Evolutionary conservation across 257 asterid genomes (phyloP), one percentile per base, ranked within the genome.

Genomic region (Primulina tabacum): DNA sequence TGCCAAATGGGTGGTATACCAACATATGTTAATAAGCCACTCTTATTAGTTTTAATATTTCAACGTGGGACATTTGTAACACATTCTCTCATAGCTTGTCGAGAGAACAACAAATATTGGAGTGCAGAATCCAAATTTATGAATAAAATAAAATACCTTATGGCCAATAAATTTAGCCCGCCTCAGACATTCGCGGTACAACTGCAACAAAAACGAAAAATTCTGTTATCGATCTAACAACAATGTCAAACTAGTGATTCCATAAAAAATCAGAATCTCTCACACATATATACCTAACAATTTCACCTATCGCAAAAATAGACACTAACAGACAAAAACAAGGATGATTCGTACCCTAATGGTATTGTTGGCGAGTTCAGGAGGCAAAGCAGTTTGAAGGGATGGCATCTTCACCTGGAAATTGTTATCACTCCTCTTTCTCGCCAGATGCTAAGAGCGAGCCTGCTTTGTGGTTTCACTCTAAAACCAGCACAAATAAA

Each of bases 351-450:
- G 76, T 28, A 92, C 97, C 77, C 97, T 79, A 78, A 90, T 78
- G 52, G 84, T 81, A 67, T 90, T 93, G 83, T 89, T 88, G 65
- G 97, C 99, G 14, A 93, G 95, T 83, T 90, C 99, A 47, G 98
- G 97, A 37, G 98, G 97, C 80, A 92, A 77, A 12, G 97, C 92
- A 38, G 96, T 83, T 79, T 90, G 96, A 68, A 92, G 85, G 66
- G 97, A 88, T 65, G 98, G 90, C 95, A 93, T 93, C 71, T 65
- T 67, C 57, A 30, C 69, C 76, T 75, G 72, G 64, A 76, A 71
- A 35, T 0, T 4, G 10, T 35, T 6, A 7, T 35, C 40, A 4
- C 40, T 35, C 24, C 40, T 35, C 7, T 35, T 10, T 35, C 40
- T 35, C 10, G 4, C 40, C 10, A 35, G 40, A 35, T 28, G 29